Conservation (phyloP, 2,329 filamentous ascomycete species). For the Nannizzia gypsea region DNA sequence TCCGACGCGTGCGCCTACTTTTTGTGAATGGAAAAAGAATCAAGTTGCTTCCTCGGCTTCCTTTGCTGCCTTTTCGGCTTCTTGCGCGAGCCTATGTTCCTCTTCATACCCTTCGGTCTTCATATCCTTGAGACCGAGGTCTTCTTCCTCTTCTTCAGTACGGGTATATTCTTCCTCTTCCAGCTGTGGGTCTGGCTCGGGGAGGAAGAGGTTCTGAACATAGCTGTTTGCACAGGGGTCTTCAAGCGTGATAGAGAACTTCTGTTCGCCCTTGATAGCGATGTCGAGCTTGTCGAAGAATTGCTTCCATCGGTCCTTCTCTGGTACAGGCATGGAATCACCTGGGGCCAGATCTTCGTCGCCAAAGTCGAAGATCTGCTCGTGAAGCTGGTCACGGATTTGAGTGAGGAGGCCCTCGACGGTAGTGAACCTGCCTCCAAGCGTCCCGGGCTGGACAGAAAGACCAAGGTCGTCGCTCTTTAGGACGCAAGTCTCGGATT, state of each 20-base stretch:
- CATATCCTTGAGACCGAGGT: constrained; percentile 83
- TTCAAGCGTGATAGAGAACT: constrained; percentile 71
- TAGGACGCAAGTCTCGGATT: constrained; percentile 83
- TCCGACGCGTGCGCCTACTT: not conserved
- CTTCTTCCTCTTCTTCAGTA: constrained; percentile 86
- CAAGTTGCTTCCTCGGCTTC: not conserved
- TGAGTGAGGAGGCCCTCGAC: constrained; percentile 89
- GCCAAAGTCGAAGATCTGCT: constrained; percentile 71
- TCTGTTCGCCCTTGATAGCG: constrained; percentile 67
- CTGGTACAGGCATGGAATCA: constrained; percentile 59
- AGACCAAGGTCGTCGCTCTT: constrained; percentile 79
- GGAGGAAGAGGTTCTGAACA: constrained; percentile 71
- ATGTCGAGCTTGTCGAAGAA: constrained; percentile 70
- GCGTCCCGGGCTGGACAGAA: constrained; percentile 79
- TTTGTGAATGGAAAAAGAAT: not conserved
- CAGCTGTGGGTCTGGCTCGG: constrained; percentile 76
- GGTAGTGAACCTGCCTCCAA: constrained; percentile 93
- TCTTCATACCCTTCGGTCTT: constrained; percentile 77
- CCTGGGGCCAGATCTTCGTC: constrained; percentile 49
- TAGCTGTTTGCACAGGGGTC: constrained; percentile 90
- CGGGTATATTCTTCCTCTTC: constrained; percentile 70
- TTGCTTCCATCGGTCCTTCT: constrained; percentile 60
- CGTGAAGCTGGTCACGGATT: constrained; percentile 76
- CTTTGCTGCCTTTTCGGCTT: not conserved
- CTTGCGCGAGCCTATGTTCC: constrained; percentile 23